These are phyloP conservation scores for Kazachstania martiniae DNA, from an alignment of 805 yeast genomes.

Conservation along the genomic window DNA sequence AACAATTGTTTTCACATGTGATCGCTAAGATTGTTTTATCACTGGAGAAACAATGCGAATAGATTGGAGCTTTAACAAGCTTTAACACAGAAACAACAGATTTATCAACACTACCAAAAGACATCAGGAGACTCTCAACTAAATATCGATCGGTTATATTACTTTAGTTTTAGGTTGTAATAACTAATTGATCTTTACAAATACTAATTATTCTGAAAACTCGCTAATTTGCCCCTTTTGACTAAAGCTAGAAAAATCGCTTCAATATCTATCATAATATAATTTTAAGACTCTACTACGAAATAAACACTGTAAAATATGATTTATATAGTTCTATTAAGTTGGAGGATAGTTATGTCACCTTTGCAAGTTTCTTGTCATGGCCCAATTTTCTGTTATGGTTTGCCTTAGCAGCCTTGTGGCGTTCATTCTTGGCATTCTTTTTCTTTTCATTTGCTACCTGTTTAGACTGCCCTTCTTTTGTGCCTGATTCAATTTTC, in stretches of 20 bases:
- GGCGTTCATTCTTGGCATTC: constrained; percentile 37
- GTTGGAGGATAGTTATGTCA: too few relatives aligned
- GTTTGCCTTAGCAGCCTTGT: constrained; percentile 48
- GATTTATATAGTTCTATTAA: too few relatives aligned
- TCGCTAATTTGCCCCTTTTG: too few relatives aligned
- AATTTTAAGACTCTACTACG: too few relatives aligned
- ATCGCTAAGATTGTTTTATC: constrained; percentile 64
- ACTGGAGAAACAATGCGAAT: constrained; percentile 79
- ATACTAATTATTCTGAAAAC: too few relatives aligned
- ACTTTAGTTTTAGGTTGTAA: too few relatives aligned
- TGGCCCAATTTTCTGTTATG: constrained; percentile 58
- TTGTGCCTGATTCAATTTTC: neutral
- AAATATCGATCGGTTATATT: constrained; percentile 6
- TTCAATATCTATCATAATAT: too few relatives aligned
- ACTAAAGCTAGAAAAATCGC: too few relatives aligned
- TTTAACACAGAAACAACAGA: constrained; percentile 34
- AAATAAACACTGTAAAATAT: too few relatives aligned
- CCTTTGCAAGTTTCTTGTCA: constrained; percentile 48
- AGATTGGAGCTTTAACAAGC: constrained; percentile 76
- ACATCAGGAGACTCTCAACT: constrained; percentile 29
- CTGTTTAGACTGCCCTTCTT: constrained; percentile 1
- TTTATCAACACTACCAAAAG: constrained; percentile 13
- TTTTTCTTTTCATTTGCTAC: constrained; percentile 21
- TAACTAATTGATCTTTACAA: too few relatives aligned
- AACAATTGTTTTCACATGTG: constrained; percentile 68